Conservation (phyloP, 768 basidiomycete genomes). For the Exidia glandulosa region DNA sequence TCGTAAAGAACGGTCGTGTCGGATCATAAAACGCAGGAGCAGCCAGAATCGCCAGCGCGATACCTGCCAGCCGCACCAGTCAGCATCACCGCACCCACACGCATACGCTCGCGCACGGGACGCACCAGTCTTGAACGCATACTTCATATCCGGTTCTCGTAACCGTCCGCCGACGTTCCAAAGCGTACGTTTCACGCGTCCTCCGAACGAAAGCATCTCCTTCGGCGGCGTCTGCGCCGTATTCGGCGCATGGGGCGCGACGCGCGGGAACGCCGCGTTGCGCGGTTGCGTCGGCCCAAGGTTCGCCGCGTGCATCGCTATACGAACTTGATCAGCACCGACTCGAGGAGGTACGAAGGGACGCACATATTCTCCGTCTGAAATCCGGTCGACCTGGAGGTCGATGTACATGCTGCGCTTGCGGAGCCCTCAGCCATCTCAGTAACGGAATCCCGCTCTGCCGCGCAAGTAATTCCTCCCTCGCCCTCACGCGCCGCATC, state of each 20-base stretch:
- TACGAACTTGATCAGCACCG: neutral
- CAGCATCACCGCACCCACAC: neutral
- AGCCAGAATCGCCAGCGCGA: constrained; percentile 72
- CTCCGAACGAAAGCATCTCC: constrained; percentile 45
- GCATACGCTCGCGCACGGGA: constrained; percentile 13
- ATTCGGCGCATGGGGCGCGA: constrained; percentile 72
- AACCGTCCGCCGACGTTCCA: constrained; percentile 63
- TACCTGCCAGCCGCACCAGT: no score
- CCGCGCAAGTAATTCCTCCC: constrained; percentile 33
- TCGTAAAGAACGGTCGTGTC: constrained; percentile 67
- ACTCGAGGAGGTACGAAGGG: neutral
- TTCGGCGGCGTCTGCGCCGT: constrained; percentile 71
- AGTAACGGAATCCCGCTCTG: constrained; percentile 6
- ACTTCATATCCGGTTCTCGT: constrained; percentile 68
- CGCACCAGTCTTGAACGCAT: constrained; percentile 66
- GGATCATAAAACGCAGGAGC: constrained; percentile 78
- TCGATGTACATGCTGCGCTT: constrained; percentile 4
- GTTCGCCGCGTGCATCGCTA: constrained; percentile 9
- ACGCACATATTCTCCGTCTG: constrained; percentile 10
- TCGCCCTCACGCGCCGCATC: constrained; percentile 65
- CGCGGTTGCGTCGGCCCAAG: constrained; percentile 31
- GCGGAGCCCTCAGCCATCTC: neutral
- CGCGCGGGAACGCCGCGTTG: constrained; percentile 67
- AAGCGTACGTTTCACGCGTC: constrained; percentile 52
- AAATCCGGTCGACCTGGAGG: neutral